Evolutionary conservation across 768 basidiomycete genomes (phyloP), one percentile per base, ranked within the genome.

Genomic region (Tricholoma saponaceum): DNA sequence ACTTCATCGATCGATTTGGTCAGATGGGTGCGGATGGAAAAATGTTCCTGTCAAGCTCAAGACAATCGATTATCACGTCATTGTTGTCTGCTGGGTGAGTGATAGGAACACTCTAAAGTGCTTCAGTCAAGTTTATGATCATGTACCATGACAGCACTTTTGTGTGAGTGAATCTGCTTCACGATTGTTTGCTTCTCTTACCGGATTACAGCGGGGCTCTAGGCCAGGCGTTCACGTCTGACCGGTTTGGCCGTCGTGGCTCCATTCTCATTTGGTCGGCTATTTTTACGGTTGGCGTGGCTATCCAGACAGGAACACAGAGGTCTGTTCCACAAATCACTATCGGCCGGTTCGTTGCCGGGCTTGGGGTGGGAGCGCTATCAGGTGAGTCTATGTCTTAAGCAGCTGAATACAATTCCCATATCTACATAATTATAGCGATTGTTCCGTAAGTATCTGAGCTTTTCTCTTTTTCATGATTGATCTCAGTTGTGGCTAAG

Each of bases 51-150:
- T 81, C 84, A 2, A 80, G 81, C 58, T 81, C 82, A 23, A 76
- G 87, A 33, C 86, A 90, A 64, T 87, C 86, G 0, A 86, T 90
- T 51, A 91, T 91, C 54, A 89, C 89, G 0, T 91, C 89, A 6
- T 76, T 90, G 3, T 74, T 91, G 5, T 90, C 87, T 18, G 89
- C 87, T 25, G 89, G 88, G 85, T 84, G 66, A 30, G 81, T 64
- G 14, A 52, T 35, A 8, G n/a, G 37, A 12, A 18, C 7, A 18
- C 7, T 4, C 23, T 30, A 23, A 44, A 44, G 12, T 20, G 22
- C 43, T 41, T 37, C 30, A 33, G 12, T 43, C 5, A 9, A 10
- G 16, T 18, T 53, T 50, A 28, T 60, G 16, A 56, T 41, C 30
- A 35, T 49, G n/a, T 44, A 18, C 26, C 33, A 26, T 43, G 25